Conservation (phyloP, 1,284 basidiomycete genomes). For the Heterobasidion irregulare region DNA sequence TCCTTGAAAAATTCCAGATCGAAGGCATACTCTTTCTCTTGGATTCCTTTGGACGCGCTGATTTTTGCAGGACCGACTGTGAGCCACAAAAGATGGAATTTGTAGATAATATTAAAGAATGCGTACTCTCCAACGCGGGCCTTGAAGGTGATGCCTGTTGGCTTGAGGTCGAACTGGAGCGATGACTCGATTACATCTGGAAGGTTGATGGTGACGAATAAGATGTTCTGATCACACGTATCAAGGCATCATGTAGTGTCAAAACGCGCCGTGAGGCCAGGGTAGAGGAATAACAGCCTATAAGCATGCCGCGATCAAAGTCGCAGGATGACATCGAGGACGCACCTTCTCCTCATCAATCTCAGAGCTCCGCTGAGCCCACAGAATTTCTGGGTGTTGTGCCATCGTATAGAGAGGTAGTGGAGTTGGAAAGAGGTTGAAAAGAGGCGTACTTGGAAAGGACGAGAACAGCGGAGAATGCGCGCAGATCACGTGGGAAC, state of each 20-base stretch:
- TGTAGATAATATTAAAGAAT: neutral
- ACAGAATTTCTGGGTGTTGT: constrained; percentile 79
- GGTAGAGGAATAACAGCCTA: constrained; percentile 1
- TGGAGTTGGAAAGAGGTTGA: neutral
- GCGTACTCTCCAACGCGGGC: constrained; percentile 68
- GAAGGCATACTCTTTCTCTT: constrained; percentile 65
- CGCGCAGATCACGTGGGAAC: neutral
- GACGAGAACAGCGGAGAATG: constrained; percentile 1
- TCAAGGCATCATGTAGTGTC: neutral
- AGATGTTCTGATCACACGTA: constrained; percentile 48
- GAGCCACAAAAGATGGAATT: too few species aligned
- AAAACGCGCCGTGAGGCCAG: neutral
- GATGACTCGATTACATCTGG: constrained; percentile 65
- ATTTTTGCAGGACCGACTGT: too few species aligned
- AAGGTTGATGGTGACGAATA: constrained; percentile 80
- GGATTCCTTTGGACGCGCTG: constrained; percentile 41
- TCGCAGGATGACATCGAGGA: neutral
- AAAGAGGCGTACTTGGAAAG: neutral
- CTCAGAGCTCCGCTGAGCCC: constrained; percentile 83
- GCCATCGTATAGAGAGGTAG: constrained; percentile 21
- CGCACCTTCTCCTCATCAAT: constrained; percentile 61
- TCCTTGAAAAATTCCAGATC: constrained; percentile 66
- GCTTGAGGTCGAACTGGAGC: constrained; percentile 57
- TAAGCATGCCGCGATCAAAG: neutral
- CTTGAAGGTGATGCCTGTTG: constrained; percentile 60